phyloP scores from a whole-genome alignment of 202 grass and related monocot genomes.

The Saccharum hybrid region DNA sequence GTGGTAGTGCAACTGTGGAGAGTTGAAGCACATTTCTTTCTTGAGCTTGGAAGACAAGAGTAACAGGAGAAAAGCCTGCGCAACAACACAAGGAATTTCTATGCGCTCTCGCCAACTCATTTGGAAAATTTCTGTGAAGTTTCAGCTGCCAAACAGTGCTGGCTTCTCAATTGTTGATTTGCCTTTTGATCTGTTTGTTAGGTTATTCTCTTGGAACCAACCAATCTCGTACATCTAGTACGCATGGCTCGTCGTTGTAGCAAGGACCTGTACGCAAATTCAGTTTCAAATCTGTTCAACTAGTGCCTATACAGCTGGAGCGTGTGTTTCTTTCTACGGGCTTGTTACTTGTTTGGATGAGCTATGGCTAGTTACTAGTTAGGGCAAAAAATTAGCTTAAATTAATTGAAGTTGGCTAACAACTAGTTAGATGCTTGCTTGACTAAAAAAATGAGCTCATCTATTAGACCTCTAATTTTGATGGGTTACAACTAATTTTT shows the following conservation, averaged over 20 bases:
- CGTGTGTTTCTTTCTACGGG: too few relatives aligned
- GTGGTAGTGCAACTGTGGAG: not conserved
- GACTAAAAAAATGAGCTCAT: too few relatives aligned
- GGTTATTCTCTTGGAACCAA: not conserved
- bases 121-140: not conserved
- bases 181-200: not conserved
- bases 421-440: too few relatives aligned
- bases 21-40: not conserved
- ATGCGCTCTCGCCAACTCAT: not conserved
- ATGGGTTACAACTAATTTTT: too few relatives aligned
- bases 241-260: not conserved
- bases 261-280: too few relatives aligned
- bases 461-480: too few relatives aligned
- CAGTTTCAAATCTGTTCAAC: too few relatives aligned
- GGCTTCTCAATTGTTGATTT: not conserved
- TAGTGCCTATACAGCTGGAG: too few relatives aligned
- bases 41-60: not conserved
- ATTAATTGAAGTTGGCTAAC: too few relatives aligned
- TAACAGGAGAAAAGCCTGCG: not conserved
- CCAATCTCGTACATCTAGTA: not conserved
- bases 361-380: too few relatives aligned
- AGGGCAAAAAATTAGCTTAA: too few relatives aligned
- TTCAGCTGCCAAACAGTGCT: not conserved
- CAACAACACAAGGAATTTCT: not conserved
- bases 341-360: too few relatives aligned